Conservation (phyloP, 768 basidiomycete species). For the Pleurotus citrinopileatus region DNA sequence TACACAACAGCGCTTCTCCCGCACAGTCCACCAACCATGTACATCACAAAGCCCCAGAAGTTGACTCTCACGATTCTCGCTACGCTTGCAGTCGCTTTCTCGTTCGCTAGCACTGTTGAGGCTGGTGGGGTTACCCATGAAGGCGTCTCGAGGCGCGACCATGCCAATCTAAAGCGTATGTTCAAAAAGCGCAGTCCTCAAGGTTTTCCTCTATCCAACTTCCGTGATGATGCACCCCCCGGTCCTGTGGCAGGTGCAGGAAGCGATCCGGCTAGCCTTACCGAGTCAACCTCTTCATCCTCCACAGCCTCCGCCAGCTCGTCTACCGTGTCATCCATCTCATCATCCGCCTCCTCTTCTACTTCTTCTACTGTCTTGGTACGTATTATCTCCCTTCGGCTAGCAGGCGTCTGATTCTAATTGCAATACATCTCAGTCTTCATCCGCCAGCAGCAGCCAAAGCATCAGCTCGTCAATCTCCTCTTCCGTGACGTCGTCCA, state of each 20-base stretch:
- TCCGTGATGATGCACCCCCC: conserved; percentile 12
- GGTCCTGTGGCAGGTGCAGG: conserved; percentile 31
- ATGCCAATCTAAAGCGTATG: conserved; percentile 59
- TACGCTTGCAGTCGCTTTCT: conserved; percentile 52
- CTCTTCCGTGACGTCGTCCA: conserved; percentile 2
- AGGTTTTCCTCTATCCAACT: conserved; percentile 15
- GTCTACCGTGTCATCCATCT: conserved; percentile 3
- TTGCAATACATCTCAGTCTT: conserved; percentile 2
- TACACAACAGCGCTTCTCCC: background rate
- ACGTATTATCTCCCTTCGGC: conserved; percentile 11
- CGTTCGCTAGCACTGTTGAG: conserved; percentile 41
- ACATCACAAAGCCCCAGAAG: conserved; percentile 38
- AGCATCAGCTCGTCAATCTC: conserved; percentile 4
- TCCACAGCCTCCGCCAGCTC: conserved; percentile 12
- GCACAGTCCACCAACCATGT: conserved; percentile 38
- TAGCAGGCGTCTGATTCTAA: background rate
- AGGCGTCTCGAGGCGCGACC: conserved; percentile 45
- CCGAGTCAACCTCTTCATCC: background rate
- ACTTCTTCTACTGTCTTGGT: conserved; percentile 13
- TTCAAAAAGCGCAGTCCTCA: conserved; percentile 59
- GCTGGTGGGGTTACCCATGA: conserved; percentile 36
- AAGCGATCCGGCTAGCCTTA: conserved; percentile 18
- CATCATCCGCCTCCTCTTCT: conserved; percentile 12
- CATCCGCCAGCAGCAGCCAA: conserved; percentile 12
- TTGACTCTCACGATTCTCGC: conserved; percentile 64